Conservation (phyloP, 768 basidiomycete species). For the Harrya chromipes region DNA sequence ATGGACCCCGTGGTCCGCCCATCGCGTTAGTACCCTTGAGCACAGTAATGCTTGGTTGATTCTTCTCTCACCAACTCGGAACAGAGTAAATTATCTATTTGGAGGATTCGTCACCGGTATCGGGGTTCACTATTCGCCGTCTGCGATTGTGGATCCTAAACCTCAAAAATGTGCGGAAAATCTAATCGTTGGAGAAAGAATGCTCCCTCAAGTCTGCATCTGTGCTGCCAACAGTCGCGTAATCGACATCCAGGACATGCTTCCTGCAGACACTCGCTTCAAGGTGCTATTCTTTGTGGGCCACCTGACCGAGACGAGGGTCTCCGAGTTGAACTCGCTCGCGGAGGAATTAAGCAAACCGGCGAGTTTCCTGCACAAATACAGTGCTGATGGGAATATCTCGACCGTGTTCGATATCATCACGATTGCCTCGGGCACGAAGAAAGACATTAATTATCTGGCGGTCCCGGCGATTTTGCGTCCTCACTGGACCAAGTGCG, state of each 20-base stretch:
- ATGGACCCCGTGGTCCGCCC: conserved; percentile 35
- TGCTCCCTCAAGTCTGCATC: conserved; percentile 35
- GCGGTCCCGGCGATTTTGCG: conserved; percentile 34
- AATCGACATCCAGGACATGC: conserved; percentile 39
- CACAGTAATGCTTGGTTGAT: not conserved
- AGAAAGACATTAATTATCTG: conserved; percentile 33
- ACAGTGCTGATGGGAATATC: conserved; percentile 15
- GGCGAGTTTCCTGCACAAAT: conserved; percentile 30
- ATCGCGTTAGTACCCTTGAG: conserved; percentile 22
- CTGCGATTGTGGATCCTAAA: conserved; percentile 32
- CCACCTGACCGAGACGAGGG: conserved; percentile 19
- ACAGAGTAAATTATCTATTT: conserved; percentile 37
- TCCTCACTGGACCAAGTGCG: conserved; percentile 43
- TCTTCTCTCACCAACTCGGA: not conserved
- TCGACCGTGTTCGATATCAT: conserved; percentile 32
- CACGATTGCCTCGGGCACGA: conserved; percentile 28
- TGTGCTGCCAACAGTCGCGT: conserved; percentile 36
- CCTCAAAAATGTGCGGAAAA: conserved; percentile 31
- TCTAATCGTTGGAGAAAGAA: conserved; percentile 38
- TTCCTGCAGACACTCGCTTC: conserved; percentile 38
- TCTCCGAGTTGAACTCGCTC: conserved; percentile 20
- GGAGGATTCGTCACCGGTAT: conserved; percentile 38
- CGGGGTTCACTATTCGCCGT: conserved; percentile 40
- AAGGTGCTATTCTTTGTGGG: conserved; percentile 38
- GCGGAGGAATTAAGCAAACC: conserved; percentile 28